A percentile compares a stretch with the other conserved stretches of the same genome.
These are phyloP conservation scores for Cardamine occulta DNA, from an alignment of 345 rosid genomes.

Conservation along the genomic window DNA sequence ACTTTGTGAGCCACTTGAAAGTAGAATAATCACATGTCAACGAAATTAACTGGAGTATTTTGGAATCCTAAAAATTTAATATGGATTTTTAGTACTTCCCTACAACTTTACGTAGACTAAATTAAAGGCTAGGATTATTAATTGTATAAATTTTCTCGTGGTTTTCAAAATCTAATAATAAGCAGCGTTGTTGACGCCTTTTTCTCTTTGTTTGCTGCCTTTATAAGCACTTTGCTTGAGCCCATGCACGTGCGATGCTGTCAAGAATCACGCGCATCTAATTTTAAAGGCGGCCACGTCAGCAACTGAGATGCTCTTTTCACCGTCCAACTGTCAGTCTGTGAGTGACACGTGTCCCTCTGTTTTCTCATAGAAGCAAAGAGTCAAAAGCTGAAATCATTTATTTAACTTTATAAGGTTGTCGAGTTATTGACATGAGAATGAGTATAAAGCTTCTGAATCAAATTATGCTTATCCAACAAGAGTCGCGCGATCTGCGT, in stretches of 20 bases:
- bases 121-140: background rate
- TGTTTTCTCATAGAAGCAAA: background rate
- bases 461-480: background rate
- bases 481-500: slow-evolving; percentile 14
- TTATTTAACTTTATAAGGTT: too few relatives aligned
- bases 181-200: slow-evolving; percentile 33
- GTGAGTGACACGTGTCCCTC: slow-evolving; percentile 18
- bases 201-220: slow-evolving; percentile 13
- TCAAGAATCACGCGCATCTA: slow-evolving; percentile 31
- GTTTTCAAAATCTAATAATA: background rate
- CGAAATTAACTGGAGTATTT: background rate
- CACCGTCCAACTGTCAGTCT: slow-evolving; percentile 33
- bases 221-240: slow-evolving; percentile 21
- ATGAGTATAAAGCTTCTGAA: background rate
- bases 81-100: background rate
- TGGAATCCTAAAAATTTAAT: background rate
- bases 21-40: slow-evolving; percentile 12
- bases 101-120: slow-evolving; percentile 1
- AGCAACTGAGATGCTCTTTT: slow-evolving; percentile 31
- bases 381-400: background rate
- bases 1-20: slow-evolving; percentile 1
- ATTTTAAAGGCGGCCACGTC: slow-evolving; percentile 18
- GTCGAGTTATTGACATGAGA: background rate
- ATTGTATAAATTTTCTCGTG: slow-evolving; percentile 1
- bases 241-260: slow-evolving; percentile 41